Evolutionary conservation across 345 rosid genomes (phyloP).

Genomic region (Isatis tinctoria): DNA sequence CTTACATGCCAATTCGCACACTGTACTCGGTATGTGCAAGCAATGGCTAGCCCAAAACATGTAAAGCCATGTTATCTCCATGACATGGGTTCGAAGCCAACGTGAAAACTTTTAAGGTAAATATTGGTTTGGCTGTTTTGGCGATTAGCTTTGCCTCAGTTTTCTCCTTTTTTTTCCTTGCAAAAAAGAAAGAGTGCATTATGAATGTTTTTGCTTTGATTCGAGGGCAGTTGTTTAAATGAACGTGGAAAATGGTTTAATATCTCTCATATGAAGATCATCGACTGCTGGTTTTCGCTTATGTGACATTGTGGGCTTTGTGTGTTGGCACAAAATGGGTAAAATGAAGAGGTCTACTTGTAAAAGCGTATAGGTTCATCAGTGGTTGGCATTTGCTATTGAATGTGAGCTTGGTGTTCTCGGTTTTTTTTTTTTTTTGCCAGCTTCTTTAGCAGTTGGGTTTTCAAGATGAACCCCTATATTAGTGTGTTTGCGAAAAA

Average conservation of each 20-base stretch:
- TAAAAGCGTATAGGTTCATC: neutral
- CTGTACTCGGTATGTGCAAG: constrained; percentile 95
- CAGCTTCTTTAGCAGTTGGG: neutral
- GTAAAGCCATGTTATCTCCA: constrained; percentile 35
- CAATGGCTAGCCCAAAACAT: constrained; percentile 87
- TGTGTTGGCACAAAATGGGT: neutral
- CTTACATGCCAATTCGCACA: constrained; percentile 83
- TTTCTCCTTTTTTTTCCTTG: neutral
- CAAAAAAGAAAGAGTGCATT: neutral
- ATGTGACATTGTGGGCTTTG: neutral
- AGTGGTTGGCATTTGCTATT: neutral
- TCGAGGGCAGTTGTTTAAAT: constrained; percentile 3
- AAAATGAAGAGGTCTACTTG: neutral
- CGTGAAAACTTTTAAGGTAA: constrained; percentile 7
- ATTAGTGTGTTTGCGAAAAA: neutral
- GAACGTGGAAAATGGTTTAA: neutral
- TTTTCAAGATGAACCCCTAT: neutral
- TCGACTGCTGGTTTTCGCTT: neutral
- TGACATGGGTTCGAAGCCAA: neutral
- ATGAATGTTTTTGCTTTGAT: neutral
- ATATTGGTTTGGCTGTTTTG: neutral
- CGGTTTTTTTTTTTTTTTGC: neutral
- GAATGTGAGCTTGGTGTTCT: neutral
- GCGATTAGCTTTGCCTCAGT: neutral
- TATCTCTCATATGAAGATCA: constrained; percentile 8